Base-by-base conservation (phyloP, 805 yeast species). In the Candida succiphila region DNA sequence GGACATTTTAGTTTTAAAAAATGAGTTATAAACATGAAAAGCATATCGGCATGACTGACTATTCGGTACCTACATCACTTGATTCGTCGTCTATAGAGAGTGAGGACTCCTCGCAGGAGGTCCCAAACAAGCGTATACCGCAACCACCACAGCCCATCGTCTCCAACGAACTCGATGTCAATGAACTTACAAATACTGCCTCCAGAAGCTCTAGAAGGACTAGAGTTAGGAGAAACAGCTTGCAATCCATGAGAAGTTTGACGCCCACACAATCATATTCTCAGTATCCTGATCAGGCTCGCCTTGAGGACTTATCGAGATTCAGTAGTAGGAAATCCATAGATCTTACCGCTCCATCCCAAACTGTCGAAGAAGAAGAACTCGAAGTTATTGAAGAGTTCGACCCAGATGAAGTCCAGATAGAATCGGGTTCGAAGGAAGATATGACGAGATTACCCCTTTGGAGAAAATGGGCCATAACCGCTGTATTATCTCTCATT, bases 391-490 rank as follows among this genome's bases (percentile, higher is more conserved):
- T 5, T n/a, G 16, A 19, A 5, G 29, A 37, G 19, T 25, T 18
- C 16, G 44, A 37, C 31, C 36, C 37, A 2, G 37, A 42, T 14
- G 49, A 45, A 30, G 50, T 47, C 8, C 18, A 23, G 13, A 9
- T 45, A 13, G 49, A 42, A 22, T 33, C 37, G 6, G 40, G 39
- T 25, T 48, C 44, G 21, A 36, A 33, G 18, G 37, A 34, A 31
- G 45, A 47, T 26, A 30, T 41, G 34, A 34, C 32, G 17, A 31
- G 29, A 25, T 26, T 68, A 62, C 65, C 82, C 2, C 37, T 34
- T 5, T 47, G 58, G 45, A 63, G 69, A 32, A 80, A 78, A 51
- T 76, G 82, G 75, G 48, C 58, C 30, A 63, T 77, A 25, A 68
- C 85, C 0, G 29, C 64, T 29, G 55, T 73, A 8, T 61, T 78